phyloP scores from a whole-genome alignment of 2,329 filamentous ascomycete genomes.

The Graphium sp. region DNA sequence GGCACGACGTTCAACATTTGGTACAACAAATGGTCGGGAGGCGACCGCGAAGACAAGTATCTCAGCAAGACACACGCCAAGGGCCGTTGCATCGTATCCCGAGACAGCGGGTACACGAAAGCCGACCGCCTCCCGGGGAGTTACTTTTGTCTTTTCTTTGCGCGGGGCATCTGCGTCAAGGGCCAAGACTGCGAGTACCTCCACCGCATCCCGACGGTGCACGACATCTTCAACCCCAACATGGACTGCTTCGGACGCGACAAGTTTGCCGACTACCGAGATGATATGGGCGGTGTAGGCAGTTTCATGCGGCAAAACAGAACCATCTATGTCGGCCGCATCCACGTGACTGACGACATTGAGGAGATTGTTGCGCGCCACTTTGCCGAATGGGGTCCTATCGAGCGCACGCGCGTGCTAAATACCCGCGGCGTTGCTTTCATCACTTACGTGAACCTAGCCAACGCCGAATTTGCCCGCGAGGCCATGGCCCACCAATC shows the following conservation, averaged over 20 bases:
- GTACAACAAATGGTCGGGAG: conserved; percentile 98
- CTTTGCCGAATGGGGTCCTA: conserved; percentile 90
- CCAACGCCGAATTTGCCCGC: conserved; percentile 79
- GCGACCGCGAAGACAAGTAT: conserved; percentile 85
- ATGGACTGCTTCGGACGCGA: conserved; percentile 91
- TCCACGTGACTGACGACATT: conserved; percentile 92
- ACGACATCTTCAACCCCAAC: conserved; percentile 85
- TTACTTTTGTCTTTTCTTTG: conserved; percentile 89
- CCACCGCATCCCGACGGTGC: conserved; percentile 70
- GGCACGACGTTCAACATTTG: conserved; percentile 96
- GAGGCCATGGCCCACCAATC: conserved; percentile 93
- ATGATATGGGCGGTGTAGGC: conserved; percentile 96
- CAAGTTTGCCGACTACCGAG: conserved; percentile 82
- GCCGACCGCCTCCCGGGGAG: conserved; percentile 63
- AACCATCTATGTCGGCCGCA: conserved; percentile 83
- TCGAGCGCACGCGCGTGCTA: conserved; percentile 73
- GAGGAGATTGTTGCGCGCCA: conserved; percentile 91
- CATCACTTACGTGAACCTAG: conserved; percentile 83
- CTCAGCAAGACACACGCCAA: conserved; percentile 68
- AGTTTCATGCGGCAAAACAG: conserved; percentile 88
- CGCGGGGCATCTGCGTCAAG: conserved; percentile 65
- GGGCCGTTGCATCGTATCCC: conserved; percentile 72
- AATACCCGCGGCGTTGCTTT: conserved; percentile 86
- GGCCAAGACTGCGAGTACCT: conserved; percentile 90
- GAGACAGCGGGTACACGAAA: conserved; percentile 63